Percentiles rank a stretch among this genome's conserved stretches.
phyloP scores from a whole-genome alignment of 1,284 basidiomycete genomes.

The Ustilago curta region DNA sequence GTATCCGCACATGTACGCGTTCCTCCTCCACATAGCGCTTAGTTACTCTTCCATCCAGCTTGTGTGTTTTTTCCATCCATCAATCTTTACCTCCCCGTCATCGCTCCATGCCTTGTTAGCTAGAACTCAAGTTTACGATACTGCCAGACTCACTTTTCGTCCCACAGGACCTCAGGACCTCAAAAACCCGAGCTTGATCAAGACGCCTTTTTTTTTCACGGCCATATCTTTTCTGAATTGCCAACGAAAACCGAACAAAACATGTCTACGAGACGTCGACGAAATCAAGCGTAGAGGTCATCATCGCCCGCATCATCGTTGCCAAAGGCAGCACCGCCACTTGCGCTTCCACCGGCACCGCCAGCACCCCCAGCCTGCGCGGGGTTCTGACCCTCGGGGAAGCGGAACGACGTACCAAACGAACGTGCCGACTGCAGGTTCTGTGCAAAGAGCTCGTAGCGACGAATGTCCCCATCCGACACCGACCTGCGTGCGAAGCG shows the following conservation, averaged over 20 bases:
- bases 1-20: constrained; percentile 20
- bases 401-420: constrained; percentile 90
- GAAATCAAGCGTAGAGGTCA: constrained; percentile 54
- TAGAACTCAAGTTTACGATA: too few relatives aligned
- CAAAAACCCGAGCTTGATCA: too few relatives aligned
- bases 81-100: too few relatives aligned
- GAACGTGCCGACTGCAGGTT: constrained; percentile 65
- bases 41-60: too few relatives aligned
- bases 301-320: constrained; percentile 87
- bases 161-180: too few relatives aligned
- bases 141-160: too few relatives aligned
- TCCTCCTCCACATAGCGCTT: constrained; percentile 19
- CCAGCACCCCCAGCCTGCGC: constrained; percentile 27
- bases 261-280: constrained; percentile 1
- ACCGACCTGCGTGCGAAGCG: constrained; percentile 74
- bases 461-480: constrained; percentile 83
- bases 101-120: too few relatives aligned
- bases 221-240: constrained; percentile 5
- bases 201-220: too few relatives aligned
- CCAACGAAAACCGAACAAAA: constrained; percentile 3
- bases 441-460: constrained; percentile 74
- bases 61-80: too few relatives aligned
- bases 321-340: constrained; percentile 80
- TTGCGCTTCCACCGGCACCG: constrained; percentile 70
- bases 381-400: constrained; percentile 79